Base-by-base conservation (phyloP, 139 green algal genomes). In the Klebsormidium nitens region DNA sequence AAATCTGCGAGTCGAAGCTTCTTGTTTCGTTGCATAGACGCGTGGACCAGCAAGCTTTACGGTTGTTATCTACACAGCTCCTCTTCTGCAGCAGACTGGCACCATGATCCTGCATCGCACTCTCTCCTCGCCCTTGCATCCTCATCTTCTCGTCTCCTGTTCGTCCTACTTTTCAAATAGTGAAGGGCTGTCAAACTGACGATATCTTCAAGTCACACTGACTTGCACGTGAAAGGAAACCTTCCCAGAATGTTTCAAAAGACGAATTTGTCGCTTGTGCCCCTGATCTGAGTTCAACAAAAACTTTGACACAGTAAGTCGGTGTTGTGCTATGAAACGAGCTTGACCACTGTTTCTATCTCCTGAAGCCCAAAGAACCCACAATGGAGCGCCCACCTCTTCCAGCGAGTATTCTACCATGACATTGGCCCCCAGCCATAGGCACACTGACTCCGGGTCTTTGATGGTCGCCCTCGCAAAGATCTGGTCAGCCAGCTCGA, bases 381-480 rank as follows among this genome's bases (percentile, higher is more conserved):
- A 50, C n/a, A n/a, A n/a, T n/a, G n/a, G n/a, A n/a, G n/a, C 6
- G 37, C 64, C 23, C 29, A 75, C 88, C 32, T 93, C 88, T 4
- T 81, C 68, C 36, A 91, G 68, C 1, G 78, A 23, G 52, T 93
- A 94, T 61, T 93, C 88, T 31, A 93, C 72, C 86, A 92, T 93
- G 5, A 94, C 85, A 44, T 88, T 85, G 17, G 88, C 88, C 1
- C 88, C 88, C 46, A 94, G 82, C 88, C 88, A 94, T 46, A 94
- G 72, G 46, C 81, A 83, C 46, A 91, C 87, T 34, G 60, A 66
- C 11, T 74, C 34, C 26, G 77, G 64, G 2, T 81, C 60, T 19
- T 72, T 48, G 17, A 91, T 40, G 40, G 55, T 72, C 6, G 87
- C 87, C 36, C 84, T 80, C 26, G 87, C 78, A 71, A 72, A 91